phyloP scores from a whole-genome alignment of 2,329 filamentous ascomycete genomes.

The Hymenoscyphus fraxineus region DNA sequence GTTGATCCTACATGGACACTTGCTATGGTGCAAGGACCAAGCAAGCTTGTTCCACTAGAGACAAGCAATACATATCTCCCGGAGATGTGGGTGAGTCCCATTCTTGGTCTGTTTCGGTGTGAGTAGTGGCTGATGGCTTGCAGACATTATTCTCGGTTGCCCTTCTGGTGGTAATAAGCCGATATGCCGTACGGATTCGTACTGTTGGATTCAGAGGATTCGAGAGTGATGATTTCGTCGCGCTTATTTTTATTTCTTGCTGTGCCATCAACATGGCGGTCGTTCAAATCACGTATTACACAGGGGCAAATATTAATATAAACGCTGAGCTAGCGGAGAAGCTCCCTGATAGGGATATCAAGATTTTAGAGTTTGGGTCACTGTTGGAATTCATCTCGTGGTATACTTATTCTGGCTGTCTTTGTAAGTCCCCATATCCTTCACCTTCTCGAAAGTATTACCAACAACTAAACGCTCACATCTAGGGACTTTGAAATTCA shows the following conservation, averaged over 20 bases:
- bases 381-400: slow-evolving; percentile 8
- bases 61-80: slow-evolving; percentile 1
- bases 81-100: slow-evolving; percentile 5
- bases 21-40: slow-evolving; percentile 1
- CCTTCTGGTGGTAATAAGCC: slow-evolving; percentile 32
- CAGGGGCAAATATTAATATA: slow-evolving; percentile 2
- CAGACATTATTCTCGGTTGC: slow-evolving; percentile 32
- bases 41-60: slow-evolving; percentile 3
- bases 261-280: slow-evolving; percentile 38
- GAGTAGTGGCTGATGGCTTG: neutral
- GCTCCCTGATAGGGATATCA: slow-evolving; percentile 1
- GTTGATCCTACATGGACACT: neutral
- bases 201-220: slow-evolving; percentile 38
- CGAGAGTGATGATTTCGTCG: slow-evolving; percentile 40
- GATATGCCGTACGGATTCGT: slow-evolving; percentile 37
- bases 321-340: slow-evolving; percentile 3
- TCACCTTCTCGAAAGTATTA: neutral
- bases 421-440: slow-evolving; percentile 1
- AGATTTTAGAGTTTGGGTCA: neutral
- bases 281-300: slow-evolving; percentile 36
- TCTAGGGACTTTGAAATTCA: slow-evolving; percentile 9
- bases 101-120: neutral
- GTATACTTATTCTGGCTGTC: slow-evolving; percentile 2
- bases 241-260: slow-evolving; percentile 35
- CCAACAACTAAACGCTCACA: neutral